A percentile compares a stretch with the other conserved stretches of the same genome.
These are phyloP conservation scores for Periconia digitata DNA, from an alignment of 2,329 filamentous ascomycete species.

Conservation along the genomic window DNA sequence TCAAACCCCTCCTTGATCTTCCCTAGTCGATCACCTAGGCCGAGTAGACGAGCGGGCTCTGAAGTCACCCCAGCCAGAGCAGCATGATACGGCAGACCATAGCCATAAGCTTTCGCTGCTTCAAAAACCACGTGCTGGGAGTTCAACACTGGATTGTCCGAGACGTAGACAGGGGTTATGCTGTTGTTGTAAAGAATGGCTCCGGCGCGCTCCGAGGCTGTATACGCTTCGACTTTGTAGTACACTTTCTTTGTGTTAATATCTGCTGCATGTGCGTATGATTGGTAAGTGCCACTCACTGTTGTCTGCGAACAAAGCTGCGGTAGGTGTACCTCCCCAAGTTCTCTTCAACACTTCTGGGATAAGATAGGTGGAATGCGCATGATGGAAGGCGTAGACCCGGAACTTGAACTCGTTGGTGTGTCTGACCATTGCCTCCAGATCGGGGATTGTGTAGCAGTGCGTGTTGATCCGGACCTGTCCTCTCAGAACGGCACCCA, in stretches of 20 bases:
- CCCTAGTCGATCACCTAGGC: slow-evolving; percentile 43
- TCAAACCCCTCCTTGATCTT: slow-evolving; percentile 46
- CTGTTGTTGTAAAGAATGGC: slow-evolving; percentile 67
- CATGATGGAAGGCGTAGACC: slow-evolving; percentile 69
- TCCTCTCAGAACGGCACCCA: slow-evolving; percentile 64
- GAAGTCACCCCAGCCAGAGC: slow-evolving; percentile 45
- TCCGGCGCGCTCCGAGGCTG: slow-evolving; percentile 66
- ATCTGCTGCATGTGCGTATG: neutral
- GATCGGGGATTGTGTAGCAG: slow-evolving; percentile 69
- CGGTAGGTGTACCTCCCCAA: slow-evolving; percentile 43
- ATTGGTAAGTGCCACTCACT: slow-evolving; percentile 32
- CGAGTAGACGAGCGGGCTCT: slow-evolving; percentile 44
- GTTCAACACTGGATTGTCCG: slow-evolving; percentile 70
- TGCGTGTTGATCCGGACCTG: slow-evolving; percentile 72
- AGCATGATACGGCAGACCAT: slow-evolving; percentile 45
- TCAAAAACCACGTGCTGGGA: slow-evolving; percentile 70
- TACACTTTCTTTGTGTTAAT: slow-evolving; percentile 48
- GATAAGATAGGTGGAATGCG: slow-evolving; percentile 66
- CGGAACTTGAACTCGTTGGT: slow-evolving; percentile 72
- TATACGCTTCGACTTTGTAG: slow-evolving; percentile 69
- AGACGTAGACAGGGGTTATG: slow-evolving; percentile 68
- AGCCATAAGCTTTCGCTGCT: slow-evolving; percentile 48
- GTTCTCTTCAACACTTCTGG: slow-evolving; percentile 58
- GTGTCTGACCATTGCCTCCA: slow-evolving; percentile 70
- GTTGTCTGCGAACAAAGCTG: slow-evolving; percentile 69